Evolutionary conservation across 2,329 filamentous ascomycete species (phyloP).

Genomic region (Ascochyta lentis): DNA sequence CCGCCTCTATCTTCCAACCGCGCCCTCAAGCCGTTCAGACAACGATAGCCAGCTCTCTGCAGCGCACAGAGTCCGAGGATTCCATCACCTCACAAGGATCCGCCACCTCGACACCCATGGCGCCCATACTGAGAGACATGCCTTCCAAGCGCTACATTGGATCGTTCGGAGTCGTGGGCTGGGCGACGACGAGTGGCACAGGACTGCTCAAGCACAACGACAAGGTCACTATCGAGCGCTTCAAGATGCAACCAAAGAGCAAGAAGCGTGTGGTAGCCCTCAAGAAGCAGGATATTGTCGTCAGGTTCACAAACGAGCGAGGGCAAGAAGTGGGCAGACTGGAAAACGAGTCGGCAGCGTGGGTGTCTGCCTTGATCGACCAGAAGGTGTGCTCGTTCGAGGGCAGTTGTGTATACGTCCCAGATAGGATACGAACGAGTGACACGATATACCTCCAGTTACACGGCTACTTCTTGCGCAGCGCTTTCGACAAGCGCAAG

Average conservation of each 20-base stretch:
- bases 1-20: conserved; percentile 26
- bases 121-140: conserved; percentile 48
- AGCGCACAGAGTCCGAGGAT: conserved; percentile 34
- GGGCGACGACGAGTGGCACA: conserved; percentile 85
- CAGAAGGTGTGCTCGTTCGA: conserved; percentile 89
- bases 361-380: conserved; percentile 92
- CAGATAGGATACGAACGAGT: conserved; percentile 83
- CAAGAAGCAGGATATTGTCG: conserved; percentile 81
- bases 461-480: conserved; percentile 74
- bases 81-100: conserved; percentile 33
- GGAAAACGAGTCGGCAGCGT: conserved; percentile 84
- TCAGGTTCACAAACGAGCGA: conserved; percentile 81
- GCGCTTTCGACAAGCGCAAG: conserved; percentile 72
- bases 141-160: conserved; percentile 79
- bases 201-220: conserved; percentile 82
- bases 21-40: conserved; percentile 30
- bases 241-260: conserved; percentile 69
- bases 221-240: conserved; percentile 82
- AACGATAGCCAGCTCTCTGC: conserved; percentile 31
- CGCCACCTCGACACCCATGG: conserved; percentile 24
- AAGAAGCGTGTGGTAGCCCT: conserved; percentile 59
- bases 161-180: conserved; percentile 88
- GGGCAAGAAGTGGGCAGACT: conserved; percentile 87
- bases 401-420: conserved; percentile 86
- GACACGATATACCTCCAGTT: conserved; percentile 95